Percentiles rank a stretch among this genome's conserved stretches.
Conservation (phyloP, 2,329 filamentous ascomycete species). For the Nothophaeocryptopus gaeumannii region DNA sequence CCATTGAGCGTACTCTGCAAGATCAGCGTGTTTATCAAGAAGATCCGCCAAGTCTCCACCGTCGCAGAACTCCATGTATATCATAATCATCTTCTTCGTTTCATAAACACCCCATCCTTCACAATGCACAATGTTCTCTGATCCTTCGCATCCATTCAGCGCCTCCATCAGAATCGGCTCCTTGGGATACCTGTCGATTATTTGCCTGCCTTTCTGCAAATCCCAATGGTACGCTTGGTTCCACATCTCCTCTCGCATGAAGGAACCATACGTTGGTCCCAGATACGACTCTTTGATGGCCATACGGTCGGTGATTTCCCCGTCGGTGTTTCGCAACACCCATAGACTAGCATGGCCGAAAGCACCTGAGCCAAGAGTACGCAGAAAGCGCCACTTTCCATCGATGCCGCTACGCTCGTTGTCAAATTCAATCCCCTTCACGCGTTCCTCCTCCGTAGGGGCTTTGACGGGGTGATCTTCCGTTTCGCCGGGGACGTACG, state of each 20-base stretch:
- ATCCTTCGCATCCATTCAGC: neutral
- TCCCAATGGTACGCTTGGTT: neutral
- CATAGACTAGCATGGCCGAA: slow-evolving; percentile 5
- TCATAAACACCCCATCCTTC: slow-evolving; percentile 4
- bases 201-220: neutral
- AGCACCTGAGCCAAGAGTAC: neutral
- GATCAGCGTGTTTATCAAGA: neutral
- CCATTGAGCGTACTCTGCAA: neutral
- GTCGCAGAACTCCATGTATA: slow-evolving; percentile 6
- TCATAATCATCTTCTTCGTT: slow-evolving; percentile 3
- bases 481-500: neutral
- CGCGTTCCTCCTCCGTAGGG: neutral
- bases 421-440: neutral
- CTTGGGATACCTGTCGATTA: neutral
- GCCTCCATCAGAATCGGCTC: neutral
- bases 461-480: neutral
- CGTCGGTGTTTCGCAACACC: neutral
- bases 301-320: neutral
- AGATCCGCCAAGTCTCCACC: neutral
- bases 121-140: slow-evolving; percentile 2
- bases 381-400: neutral
- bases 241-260: neutral
- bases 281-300: slow-evolving; percentile 8
- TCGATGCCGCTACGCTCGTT: neutral
- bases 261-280: neutral